Base-by-base conservation (phyloP, 2,329 filamentous ascomycete genomes). In the Claviceps sp. region DNA sequence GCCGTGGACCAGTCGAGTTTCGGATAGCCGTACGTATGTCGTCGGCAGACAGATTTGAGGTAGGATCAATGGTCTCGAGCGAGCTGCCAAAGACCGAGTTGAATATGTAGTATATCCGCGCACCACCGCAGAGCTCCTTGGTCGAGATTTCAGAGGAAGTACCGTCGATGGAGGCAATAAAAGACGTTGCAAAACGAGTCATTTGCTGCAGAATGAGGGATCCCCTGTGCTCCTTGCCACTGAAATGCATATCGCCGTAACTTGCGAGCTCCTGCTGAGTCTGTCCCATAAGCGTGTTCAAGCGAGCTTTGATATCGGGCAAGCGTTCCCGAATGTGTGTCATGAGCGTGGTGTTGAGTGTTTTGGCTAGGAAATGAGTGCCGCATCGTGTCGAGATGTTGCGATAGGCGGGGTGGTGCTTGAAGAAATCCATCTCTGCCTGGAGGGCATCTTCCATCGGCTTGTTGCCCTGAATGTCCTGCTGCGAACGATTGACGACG, bases 201-300 rank as follows among this genome's bases (percentile, higher is more conserved):
- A 98, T 98, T 53, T 95, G 80, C 68, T 97, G 91, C 56, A 98
- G 73, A 53, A 98, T 95, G 56, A 98, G 77, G 30, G 91, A 95
- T 37, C 93, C 93, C 49, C 91, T 81, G 65, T 98, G 93, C 67
- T 97, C 93, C 68, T 95, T 95, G 61, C 93, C 93, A 57, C 87
- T 95, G 66, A 98, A 98, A 61, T 95, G 87, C 73, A 93, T 95
- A 65, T 97, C 94, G 40, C 93, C 93, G 65, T 98, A 98, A 68
- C 91, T 95, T 44, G 93, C 93, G 53, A 98, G 77, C 68, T 98
- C 93, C 72, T 98, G 93, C 65, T 98, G 93, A 48, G 93, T 97
- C 70, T 98, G 93, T n/a, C 93, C 93, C 93, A 98, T 98, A 50
- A 98, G 74, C 1, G 93, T 98, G 69, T 98, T 98, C 56, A 98